Evolutionary conservation across 2,329 filamentous ascomycete genomes (phyloP).

Genomic region (Beauveria asiatica): DNA sequence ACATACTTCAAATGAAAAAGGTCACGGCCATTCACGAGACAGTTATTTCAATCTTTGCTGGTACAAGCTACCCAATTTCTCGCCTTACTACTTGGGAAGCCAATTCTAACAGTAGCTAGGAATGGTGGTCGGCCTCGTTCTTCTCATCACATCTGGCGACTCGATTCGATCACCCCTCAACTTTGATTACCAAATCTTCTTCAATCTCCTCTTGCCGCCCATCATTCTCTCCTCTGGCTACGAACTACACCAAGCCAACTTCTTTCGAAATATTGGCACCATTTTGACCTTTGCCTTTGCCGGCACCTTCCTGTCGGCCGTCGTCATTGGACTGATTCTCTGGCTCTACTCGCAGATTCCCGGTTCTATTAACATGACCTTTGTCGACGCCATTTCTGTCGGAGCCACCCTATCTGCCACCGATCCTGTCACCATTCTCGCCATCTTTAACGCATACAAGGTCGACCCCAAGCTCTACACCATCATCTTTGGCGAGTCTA

Average conservation of each 20-base stretch:
- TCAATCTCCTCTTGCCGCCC: conserved; percentile 95
- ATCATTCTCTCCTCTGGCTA: conserved; percentile 97
- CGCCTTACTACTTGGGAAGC: no score
- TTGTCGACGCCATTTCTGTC: conserved; percentile 93
- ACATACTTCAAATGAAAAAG: conserved; percentile 91
- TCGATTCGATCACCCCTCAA: conserved; percentile 85
- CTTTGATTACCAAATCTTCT: conserved; percentile 99
- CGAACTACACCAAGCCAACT: conserved; percentile 96
- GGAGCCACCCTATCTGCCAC: conserved; percentile 94
- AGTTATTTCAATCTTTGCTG: conserved; percentile 94
- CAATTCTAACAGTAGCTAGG: conserved; percentile 43
- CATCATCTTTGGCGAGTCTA: conserved; percentile 96
- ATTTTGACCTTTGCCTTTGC: conserved; percentile 97
- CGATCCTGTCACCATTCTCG: conserved; percentile 93
- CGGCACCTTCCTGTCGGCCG: conserved; percentile 90
- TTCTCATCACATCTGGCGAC: conserved; percentile 71
- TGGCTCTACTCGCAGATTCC: conserved; percentile 85
- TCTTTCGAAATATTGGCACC: conserved; percentile 95
- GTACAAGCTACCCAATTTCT: conserved; percentile 34
- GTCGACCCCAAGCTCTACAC: conserved; percentile 98
- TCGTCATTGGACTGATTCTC: conserved; percentile 84
- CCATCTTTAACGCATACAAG: conserved; percentile 99
- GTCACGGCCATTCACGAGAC: conserved; percentile 98
- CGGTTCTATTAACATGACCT: conserved; percentile 74
- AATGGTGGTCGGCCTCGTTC: conserved; percentile 87